Base-by-base conservation (phyloP, 2,329 filamentous ascomycete genomes). In the Lasiodiplodia sp. region DNA sequence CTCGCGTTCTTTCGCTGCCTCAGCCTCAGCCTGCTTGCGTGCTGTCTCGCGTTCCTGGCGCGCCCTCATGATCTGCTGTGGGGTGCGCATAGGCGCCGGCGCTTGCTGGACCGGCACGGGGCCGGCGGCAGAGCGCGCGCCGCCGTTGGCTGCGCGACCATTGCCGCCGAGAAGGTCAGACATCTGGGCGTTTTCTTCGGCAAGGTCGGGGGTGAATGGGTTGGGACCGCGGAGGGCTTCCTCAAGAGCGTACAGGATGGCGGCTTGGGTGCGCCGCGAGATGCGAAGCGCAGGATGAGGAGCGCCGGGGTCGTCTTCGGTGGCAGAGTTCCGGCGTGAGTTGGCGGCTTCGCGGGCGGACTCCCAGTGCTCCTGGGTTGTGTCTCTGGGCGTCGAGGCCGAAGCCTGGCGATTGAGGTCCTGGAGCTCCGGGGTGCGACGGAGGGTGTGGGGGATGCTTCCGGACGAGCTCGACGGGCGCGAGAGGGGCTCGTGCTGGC, bases 181-280 rank as follows among this genome's bases (percentile, higher is more conserved):
- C 94, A 99, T 98, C 75, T 89, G 88, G 73, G 94, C 92, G 86
- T 92, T 91, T 84, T 97, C 92, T 85, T 99, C 96, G 70, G 90
- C 86, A 73, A 90, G 83, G 80, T 97, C 94, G 28, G 92, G 87
- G 10, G 94, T 96, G 81, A 98, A 96, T 60, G 89, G 84, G 72
- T 93, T 87, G 2, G 95, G 94, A 57, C 91, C 88, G 73, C 94
- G 91, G 73, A 98, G 86, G 47, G 93, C 93, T 83, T 96, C 93
- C 84, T 98, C 94, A 68, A 98, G 88, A 47, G 94, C 89, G 84
- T 92, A 98, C 74, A 97, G 90, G 78, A 99, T 94, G 47, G 96
- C 95, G 79, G 92, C 92, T 72, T 93, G 92, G 57, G 93, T 97
- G 72, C 92, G 89, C 74, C 89, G 91, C 58, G 94, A 97, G 79